Percentiles rank a stretch among this genome's conserved stretches.
These are phyloP conservation scores for Geranomyces michiganensis DNA, from an alignment of 192 early-diverging fungal genomes.

Conservation along the genomic window DNA sequence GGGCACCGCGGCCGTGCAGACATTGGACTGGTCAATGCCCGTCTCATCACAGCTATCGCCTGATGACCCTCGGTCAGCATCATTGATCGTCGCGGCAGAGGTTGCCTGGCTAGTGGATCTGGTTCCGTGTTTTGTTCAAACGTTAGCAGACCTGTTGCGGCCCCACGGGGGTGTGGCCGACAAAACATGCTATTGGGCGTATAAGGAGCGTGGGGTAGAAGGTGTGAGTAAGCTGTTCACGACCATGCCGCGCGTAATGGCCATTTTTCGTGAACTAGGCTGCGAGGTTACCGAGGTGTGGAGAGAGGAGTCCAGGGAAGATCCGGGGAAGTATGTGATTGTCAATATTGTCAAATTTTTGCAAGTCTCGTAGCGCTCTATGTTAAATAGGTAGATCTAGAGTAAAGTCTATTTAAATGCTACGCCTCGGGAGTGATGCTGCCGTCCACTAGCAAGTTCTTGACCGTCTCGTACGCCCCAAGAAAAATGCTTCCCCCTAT, in stretches of 20 bases:
- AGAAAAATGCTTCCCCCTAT: constrained; percentile 95
- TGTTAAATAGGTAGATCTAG: too few relatives aligned
- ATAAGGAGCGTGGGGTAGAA: constrained; percentile 31
- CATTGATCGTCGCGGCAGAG: constrained; percentile 27
- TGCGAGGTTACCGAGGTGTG: constrained; percentile 25
- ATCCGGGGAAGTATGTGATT: constrained; percentile 27
- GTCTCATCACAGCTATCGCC: constrained; percentile 11
- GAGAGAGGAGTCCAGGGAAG: constrained; percentile 17
- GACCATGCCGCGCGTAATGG: constrained; percentile 25
- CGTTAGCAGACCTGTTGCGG: constrained; percentile 5
- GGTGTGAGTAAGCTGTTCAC: constrained; percentile 28
- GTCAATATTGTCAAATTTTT: constrained; percentile 21
- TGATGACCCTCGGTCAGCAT: constrained; percentile 16
- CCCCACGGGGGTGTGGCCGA: background rate
- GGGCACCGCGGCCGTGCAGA: constrained; percentile 22
- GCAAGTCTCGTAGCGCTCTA: background rate
- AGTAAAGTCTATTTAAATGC: too few relatives aligned
- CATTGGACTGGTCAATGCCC: constrained; percentile 27
- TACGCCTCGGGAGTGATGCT: too few relatives aligned
- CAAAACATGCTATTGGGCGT: constrained; percentile 34
- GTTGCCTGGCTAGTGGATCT: constrained; percentile 33
- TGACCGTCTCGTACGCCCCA: constrained; percentile 82
- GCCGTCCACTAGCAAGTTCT: background rate
- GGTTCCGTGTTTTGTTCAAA: constrained; percentile 21
- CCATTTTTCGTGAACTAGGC: constrained; percentile 12